Percentiles rank a stretch among this genome's conserved stretches.
Evolutionary conservation across 257 asterid species (phyloP).

Genomic region (Jasminum sambac): DNA sequence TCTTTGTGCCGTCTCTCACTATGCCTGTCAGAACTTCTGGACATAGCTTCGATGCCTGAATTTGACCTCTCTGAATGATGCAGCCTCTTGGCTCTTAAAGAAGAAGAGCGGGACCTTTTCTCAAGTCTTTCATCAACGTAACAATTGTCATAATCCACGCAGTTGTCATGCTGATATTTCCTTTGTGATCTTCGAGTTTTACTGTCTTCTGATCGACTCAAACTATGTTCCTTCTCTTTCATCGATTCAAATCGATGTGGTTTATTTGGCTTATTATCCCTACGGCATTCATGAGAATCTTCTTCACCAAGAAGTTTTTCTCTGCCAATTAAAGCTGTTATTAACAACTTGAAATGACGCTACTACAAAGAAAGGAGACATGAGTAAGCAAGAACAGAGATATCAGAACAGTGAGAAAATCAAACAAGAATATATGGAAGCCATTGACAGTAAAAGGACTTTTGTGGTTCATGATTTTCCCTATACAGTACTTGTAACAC

Average conservation of each 20-base stretch:
- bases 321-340: conserved; percentile 35
- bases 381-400: background rate
- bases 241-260: conserved; percentile 30
- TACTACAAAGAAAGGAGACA: conserved; percentile 11
- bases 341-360: conserved; percentile 25
- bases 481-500: no score
- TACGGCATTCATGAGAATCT: conserved; percentile 35
- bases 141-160: conserved; percentile 30
- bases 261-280: conserved; percentile 32
- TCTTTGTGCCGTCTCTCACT: conserved; percentile 42
- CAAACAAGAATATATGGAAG: background rate
- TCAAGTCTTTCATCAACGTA: conserved; percentile 45
- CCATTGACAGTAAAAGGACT: background rate
- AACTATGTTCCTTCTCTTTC: conserved; percentile 40
- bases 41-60: conserved; percentile 39
- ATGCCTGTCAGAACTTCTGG: conserved; percentile 45
- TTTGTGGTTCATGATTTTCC: background rate
- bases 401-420: background rate
- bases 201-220: conserved; percentile 58
- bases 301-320: conserved; percentile 40
- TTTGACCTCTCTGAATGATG: conserved; percentile 48
- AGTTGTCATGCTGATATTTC: conserved; percentile 40
- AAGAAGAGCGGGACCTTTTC: conserved; percentile 36
- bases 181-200: conserved; percentile 35
- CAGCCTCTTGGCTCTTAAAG: conserved; percentile 48